phyloP scores from a whole-genome alignment of 305 asterid genomes.

The Caryopteris hybrid region DNA sequence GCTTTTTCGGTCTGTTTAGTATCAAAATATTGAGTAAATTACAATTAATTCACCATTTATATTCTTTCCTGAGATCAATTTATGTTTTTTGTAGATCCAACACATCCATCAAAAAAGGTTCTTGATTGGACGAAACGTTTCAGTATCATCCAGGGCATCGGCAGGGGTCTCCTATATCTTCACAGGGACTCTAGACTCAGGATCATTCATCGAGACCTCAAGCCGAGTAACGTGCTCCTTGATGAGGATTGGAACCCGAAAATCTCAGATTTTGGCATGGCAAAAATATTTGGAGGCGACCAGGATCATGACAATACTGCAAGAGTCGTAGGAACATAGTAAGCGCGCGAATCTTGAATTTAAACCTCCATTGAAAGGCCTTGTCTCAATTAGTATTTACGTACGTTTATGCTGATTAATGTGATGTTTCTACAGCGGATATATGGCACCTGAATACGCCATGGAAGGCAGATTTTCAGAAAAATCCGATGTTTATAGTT shows the following conservation, averaged over 20 bases:
- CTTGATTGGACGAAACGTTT: background rate
- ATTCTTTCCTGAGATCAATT: no score
- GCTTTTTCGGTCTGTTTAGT: conserved; percentile 34
- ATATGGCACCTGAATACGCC: conserved; percentile 14
- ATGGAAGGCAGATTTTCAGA: background rate
- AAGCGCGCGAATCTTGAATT: no score
- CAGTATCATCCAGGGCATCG: background rate
- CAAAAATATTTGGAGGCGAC: background rate
- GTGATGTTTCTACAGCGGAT: conserved; percentile 27
- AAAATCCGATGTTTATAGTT: background rate
- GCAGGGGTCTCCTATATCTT: background rate
- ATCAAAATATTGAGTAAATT: no score
- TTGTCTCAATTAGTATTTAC: no score
- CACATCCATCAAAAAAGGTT: background rate
- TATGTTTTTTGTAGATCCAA: background rate
- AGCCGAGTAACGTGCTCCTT: conserved; percentile 4
- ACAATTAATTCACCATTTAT: no score
- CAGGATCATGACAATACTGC: conserved; percentile 33
- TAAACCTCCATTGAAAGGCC: no score
- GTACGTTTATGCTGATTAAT: background rate
- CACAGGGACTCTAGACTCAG: background rate
- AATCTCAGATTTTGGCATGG: background rate
- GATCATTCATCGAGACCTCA: background rate
- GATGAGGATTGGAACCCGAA: conserved; percentile 10
- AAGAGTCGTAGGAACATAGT: conserved; percentile 42